Base-by-base conservation (phyloP, 192 early-diverging fungal genomes). In the Coemansia sp. region DNA sequence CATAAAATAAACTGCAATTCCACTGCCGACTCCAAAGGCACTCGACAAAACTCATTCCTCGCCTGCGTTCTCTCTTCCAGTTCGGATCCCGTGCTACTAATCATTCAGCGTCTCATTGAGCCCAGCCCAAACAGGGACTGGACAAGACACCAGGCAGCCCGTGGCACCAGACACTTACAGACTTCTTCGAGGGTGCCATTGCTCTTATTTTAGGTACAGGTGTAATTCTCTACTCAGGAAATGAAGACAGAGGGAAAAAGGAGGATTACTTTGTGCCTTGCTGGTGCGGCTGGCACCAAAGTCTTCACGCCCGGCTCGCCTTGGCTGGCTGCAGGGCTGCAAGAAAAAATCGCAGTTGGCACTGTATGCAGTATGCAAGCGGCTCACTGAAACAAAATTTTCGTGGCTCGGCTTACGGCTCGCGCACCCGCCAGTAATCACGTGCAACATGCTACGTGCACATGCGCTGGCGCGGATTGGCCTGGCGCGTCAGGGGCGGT, bases 131-230 rank as follows among this genome's bases (percentile, higher is more conserved):
- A 12, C 15, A 44, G 14, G 40, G 47, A 48, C 47, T 48, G 19
- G 40, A 44, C 14, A 44, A 12, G 15, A 44, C 15, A 44, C 40
- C 11, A 44, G 15, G 40, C 40, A n/a, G 40, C 15, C 40, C 15
- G 40, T n/a, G 40, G 40, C 40, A n/a, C 40, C 50, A 11, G 64
- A 66, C 71, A 73, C 76, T 78, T 78, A 81, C 78, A 57, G 66
- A 59, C 67, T 81, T 81, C 78, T 81, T 81, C 66, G 73, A 72
- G 69, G 78, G 78, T 36, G 78, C 78, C 78, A 81, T 81, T 81
- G 65, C 69, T 74, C 44, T 42, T 65, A 60, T 70, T 68, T 65
- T 62, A 52, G 65, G 55, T 51, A 63, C 66, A 65, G 49, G 68
- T 64, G 59, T 58, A 60, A 62, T 58, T 59, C 66, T 68, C 72